Conservation (phyloP, 23 red algal genomes). For the Chondrus crispus region DNA sequence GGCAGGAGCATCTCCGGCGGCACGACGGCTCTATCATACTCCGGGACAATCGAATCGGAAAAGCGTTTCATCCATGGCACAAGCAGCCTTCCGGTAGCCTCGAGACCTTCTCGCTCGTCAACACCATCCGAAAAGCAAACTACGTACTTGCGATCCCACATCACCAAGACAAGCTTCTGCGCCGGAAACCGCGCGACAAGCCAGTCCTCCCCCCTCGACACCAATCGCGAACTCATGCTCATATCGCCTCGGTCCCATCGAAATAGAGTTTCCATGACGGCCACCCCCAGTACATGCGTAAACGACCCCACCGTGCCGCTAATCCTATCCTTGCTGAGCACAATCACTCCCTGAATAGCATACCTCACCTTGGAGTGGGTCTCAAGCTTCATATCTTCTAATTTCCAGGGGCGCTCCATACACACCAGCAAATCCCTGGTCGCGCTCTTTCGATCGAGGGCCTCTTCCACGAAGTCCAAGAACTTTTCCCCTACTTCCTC, state of each 20-base stretch:
- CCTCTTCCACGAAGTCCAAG: not conserved
- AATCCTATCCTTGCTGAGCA: not conserved
- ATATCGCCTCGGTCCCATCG: not conserved
- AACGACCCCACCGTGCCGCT: slow-evolving; percentile 24
- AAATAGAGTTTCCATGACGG: not conserved
- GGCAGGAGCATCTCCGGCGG: slow-evolving; percentile 29
- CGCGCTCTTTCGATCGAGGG: slow-evolving; percentile 14
- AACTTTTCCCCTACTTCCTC: not conserved
- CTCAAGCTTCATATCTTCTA: slow-evolving; percentile 13
- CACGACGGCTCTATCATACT: slow-evolving; percentile 21
- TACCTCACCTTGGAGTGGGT: not conserved
- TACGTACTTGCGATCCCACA: slow-evolving; percentile 25
- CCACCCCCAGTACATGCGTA: not conserved
- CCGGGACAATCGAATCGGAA: slow-evolving; percentile 21
- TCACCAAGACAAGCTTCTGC: not conserved
- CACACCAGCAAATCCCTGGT: slow-evolving; percentile 38
- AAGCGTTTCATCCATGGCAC: slow-evolving; percentile 43
- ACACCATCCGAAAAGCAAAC: not conserved
- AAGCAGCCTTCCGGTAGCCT: not conserved
- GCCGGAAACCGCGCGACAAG: not conserved
- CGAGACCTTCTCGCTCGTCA: not conserved
- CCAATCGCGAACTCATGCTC: not conserved
- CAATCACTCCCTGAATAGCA: slow-evolving; percentile 1
- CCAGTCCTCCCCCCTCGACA: not conserved
- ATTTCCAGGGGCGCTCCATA: slow-evolving; percentile 43